phyloP scores from a whole-genome alignment of 192 early-diverging fungal species.

The Phlyctochytrium planicorne region DNA sequence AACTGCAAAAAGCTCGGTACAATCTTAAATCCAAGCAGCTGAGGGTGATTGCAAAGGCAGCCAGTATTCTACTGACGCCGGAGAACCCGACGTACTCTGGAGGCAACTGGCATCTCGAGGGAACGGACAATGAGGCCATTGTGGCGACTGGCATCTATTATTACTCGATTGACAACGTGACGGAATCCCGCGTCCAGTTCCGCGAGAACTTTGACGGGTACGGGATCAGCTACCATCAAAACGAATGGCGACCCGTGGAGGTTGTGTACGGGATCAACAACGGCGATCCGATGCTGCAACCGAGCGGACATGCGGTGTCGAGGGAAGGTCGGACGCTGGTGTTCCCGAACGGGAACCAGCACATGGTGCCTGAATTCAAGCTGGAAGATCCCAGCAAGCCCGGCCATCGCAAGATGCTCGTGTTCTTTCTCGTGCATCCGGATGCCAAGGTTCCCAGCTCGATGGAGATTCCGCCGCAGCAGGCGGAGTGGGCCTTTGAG shows the following conservation, averaged over 20 bases:
- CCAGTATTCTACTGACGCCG: slow-evolving; percentile 67
- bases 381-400: slow-evolving; percentile 58
- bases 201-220: slow-evolving; percentile 30
- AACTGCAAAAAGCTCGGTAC: too few relatives aligned
- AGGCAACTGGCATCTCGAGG: slow-evolving; percentile 71
- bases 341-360: slow-evolving; percentile 75
- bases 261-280: slow-evolving; percentile 36
- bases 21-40: slow-evolving; percentile 35
- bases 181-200: slow-evolving; percentile 59
- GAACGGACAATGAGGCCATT: slow-evolving; percentile 68
- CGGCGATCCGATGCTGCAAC: slow-evolving; percentile 10
- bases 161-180: slow-evolving; percentile 70
- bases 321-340: slow-evolving; percentile 59
- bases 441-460: slow-evolving; percentile 51
- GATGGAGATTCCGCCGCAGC: slow-evolving; percentile 63
- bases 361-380: slow-evolving; percentile 61
- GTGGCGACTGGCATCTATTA: slow-evolving; percentile 74
- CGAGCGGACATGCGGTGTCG: slow-evolving; percentile 6
- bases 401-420: slow-evolving; percentile 67
- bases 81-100: slow-evolving; percentile 58
- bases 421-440: slow-evolving; percentile 74
- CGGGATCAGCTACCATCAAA: slow-evolving; percentile 24
- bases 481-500: slow-evolving; percentile 44
- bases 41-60: slow-evolving; percentile 72
- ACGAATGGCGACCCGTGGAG: slow-evolving; percentile 1